Base-by-base conservation (phyloP, 2,329 filamentous ascomycete species). In the Fusarium fracticaudum region DNA sequence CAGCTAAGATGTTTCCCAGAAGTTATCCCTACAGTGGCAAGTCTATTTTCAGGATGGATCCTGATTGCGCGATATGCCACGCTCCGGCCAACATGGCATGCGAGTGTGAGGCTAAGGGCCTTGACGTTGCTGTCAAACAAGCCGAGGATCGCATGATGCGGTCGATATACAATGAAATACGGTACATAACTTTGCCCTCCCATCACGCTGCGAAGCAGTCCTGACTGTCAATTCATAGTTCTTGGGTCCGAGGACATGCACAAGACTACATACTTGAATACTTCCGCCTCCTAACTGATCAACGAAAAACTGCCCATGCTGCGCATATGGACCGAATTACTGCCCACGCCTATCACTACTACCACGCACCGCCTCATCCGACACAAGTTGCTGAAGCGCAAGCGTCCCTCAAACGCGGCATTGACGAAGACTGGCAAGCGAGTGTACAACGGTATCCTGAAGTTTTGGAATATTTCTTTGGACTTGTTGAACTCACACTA, bases 401-500 rank as follows among this genome's bases (percentile, higher is more conserved):
- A 78, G 86, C 86, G 22, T 86, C 88, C 55, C 86, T 94, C 69
- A 94, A 94, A 82, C 88, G 90, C 57, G 92, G 92, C 69, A 92
- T 95, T 77, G 92, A 95, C 77, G 91, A 93, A 71, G 93, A 95
- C 83, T 96, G 93, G 93, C 89, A 91, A 77, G 87, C 89, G 37
- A 92, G 91, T 54, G 93, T 95, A 44, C 89, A 94, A 77, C 88
- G 91, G 62, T 96, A 95, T 77, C 93, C 93, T 9, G 92, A 95
- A 79, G 91, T 95, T n/a, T 85, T 96, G 62, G 91, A 94, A 81
- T 94, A 95, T 82, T 95, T 93, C 80, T 95, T 92, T 82, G 87
- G 89, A 67, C 85, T 95, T 43, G 91, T 95, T 41, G 89, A 91
- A 62, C 80, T 94, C 67, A 88, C 86, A 29, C 82, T 94, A 9